These are phyloP conservation scores for Cucumis hystrix DNA, from an alignment of 306 rosid genomes.

Conservation along the genomic window DNA sequence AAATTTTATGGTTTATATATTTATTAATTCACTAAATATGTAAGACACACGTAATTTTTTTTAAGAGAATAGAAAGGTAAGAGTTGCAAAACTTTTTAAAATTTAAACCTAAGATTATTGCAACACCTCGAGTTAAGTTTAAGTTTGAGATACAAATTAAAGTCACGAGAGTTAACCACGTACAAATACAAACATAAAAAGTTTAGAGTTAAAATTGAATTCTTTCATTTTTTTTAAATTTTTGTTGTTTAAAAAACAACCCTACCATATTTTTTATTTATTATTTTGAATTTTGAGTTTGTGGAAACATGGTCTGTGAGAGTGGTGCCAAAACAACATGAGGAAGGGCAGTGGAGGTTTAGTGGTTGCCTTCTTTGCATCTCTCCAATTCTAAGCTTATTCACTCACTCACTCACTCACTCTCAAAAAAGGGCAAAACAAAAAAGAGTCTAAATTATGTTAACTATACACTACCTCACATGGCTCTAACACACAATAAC, in stretches of 20 bases:
- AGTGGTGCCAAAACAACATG: not conserved
- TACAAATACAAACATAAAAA: too few relatives aligned
- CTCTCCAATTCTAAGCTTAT: not conserved
- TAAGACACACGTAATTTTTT: too few relatives aligned
- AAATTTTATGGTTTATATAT: too few relatives aligned
- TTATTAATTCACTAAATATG: too few relatives aligned
- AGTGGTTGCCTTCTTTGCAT: not conserved
- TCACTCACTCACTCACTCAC: not conserved
- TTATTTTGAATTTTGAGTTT: not conserved
- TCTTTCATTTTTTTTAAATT: too few relatives aligned
- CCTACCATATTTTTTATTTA: not conserved
- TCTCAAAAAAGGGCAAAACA: not conserved
- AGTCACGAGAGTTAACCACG: too few relatives aligned
- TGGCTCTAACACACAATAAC: not conserved
- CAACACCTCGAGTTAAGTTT: too few relatives aligned
- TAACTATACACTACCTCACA: not conserved
- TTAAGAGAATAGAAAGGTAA: too few relatives aligned
- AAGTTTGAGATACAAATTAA: too few relatives aligned
- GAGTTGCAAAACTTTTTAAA: too few relatives aligned
- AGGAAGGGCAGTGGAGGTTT: slow-evolving; percentile 3
- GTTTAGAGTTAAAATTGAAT: too few relatives aligned
- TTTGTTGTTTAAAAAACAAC: not conserved
- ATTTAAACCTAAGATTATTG: too few relatives aligned
- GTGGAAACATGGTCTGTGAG: slow-evolving; percentile 4
- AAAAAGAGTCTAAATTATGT: not conserved